phyloP scores from a whole-genome alignment of 2,329 filamentous ascomycete genomes.

The Talaromyces marneffei region DNA sequence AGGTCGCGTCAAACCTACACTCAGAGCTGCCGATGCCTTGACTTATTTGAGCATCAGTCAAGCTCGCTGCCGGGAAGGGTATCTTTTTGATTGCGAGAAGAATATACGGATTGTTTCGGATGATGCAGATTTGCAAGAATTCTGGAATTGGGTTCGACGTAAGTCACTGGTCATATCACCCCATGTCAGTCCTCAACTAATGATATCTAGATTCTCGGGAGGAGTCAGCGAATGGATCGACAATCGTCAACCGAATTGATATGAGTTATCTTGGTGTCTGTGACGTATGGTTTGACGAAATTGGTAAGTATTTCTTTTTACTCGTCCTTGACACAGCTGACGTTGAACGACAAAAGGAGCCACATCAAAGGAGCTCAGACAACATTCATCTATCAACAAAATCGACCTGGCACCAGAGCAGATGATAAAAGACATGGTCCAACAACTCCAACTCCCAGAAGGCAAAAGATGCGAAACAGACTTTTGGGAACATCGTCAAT shows the following conservation, averaged over 20 bases:
- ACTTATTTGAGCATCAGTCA: conserved; percentile 38
- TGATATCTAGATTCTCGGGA: conserved; percentile 30
- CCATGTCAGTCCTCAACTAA: conserved; percentile 14
- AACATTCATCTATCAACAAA: conserved; percentile 10
- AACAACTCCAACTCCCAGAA: conserved; percentile 46
- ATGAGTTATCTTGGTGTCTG: conserved; percentile 57
- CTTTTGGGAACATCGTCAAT: conserved; percentile 51
- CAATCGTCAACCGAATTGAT: conserved; percentile 53
- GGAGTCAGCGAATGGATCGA: conserved; percentile 43
- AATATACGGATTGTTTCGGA: conserved; percentile 53
- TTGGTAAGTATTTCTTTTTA: conserved; percentile 34
- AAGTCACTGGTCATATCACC: conserved; percentile 17
- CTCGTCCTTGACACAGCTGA: not conserved
- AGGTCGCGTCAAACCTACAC: conserved; percentile 22
- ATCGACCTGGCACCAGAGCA: conserved; percentile 26
- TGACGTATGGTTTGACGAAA: conserved; percentile 53
- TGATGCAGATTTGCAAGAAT: conserved; percentile 51
- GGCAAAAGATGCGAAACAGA: conserved; percentile 48
- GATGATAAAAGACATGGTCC: conserved; percentile 47
- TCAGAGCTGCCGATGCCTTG: conserved; percentile 36
- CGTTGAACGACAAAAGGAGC: conserved; percentile 17
- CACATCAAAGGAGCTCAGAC: conserved; percentile 16
- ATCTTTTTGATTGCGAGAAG: conserved; percentile 47
- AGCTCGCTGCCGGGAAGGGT: conserved; percentile 50
- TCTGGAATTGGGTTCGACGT: conserved; percentile 56